Conservation (phyloP, 129 eudicot species). For the Chrysanthemum seticuspe region DNA sequence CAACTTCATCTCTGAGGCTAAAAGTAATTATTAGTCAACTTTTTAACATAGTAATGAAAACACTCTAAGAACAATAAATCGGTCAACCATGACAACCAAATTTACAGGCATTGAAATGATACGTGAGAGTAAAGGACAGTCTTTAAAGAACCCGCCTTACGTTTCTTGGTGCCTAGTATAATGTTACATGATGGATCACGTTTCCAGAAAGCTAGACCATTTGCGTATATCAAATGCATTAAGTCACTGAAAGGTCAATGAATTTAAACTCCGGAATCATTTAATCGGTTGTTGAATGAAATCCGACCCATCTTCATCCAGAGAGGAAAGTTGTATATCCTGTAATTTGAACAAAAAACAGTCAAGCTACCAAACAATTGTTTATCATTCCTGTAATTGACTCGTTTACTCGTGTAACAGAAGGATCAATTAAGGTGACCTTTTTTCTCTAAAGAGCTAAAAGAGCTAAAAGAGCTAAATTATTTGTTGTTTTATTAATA, state of each 20-base stretch:
- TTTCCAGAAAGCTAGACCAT: constrained; percentile 4
- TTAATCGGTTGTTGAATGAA: constrained; percentile 50
- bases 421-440: no score
- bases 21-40: constrained; percentile 27
- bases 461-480: no score
- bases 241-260: constrained; percentile 12
- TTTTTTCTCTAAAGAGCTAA: no score
- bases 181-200: constrained; percentile 32
- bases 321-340: constrained; percentile 37
- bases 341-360: constrained; percentile 9
- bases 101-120: constrained; percentile 34
- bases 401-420: no score
- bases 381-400: no score
- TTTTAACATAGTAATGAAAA: constrained; percentile 14
- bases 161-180: constrained; percentile 33
- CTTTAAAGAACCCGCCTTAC: constrained; percentile 22
- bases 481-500: no score
- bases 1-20: constrained; percentile 14
- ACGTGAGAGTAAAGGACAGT: constrained; percentile 16
- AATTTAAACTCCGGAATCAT: constrained; percentile 39
- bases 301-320: constrained; percentile 64
- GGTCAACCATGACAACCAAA: constrained; percentile 25
- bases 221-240: constrained; percentile 6
- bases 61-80: constrained; percentile 24
- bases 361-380: not conserved